These are phyloP conservation scores for Tetrapisispora nanseiensis DNA, from an alignment of 805 yeast genomes.

Conservation along the genomic window DNA sequence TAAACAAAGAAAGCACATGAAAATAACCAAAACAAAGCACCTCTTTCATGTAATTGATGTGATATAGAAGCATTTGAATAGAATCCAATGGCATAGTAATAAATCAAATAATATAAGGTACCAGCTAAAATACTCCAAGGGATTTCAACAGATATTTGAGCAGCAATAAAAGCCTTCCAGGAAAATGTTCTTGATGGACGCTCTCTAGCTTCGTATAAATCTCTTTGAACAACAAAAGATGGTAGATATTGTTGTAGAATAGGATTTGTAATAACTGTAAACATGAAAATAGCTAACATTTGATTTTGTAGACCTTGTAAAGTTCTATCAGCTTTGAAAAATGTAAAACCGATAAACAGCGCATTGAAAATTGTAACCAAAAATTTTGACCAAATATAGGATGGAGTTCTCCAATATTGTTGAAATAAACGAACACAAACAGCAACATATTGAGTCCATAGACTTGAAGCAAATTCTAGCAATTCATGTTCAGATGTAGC, in stretches of 20 bases:
- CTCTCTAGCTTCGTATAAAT: conserved; percentile 63
- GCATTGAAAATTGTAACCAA: conserved; percentile 44
- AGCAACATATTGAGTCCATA: conserved; percentile 33
- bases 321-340: conserved; percentile 56
- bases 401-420: conserved; percentile 62
- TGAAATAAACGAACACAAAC: conserved; percentile 48
- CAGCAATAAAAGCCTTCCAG: conserved; percentile 53
- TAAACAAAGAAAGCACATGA: conserved; percentile 42
- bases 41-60: conserved; percentile 39
- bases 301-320: conserved; percentile 72
- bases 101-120: conserved; percentile 49
- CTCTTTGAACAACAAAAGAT: conserved; percentile 50
- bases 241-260: conserved; percentile 57
- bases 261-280: conserved; percentile 44
- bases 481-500: conserved; percentile 27
- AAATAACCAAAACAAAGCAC: conserved; percentile 44
- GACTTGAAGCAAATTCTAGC: conserved; percentile 36
- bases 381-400: conserved; percentile 51
- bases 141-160: conserved; percentile 56
- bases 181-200: conserved; percentile 62
- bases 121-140: conserved; percentile 58
- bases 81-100: conserved; percentile 68
- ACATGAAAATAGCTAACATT: conserved; percentile 69
- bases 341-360: conserved; percentile 66
- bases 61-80: conserved; percentile 53